Conservation (phyloP, 2,329 filamentous ascomycete species). For the Thermothelomyces thermophilus region DNA sequence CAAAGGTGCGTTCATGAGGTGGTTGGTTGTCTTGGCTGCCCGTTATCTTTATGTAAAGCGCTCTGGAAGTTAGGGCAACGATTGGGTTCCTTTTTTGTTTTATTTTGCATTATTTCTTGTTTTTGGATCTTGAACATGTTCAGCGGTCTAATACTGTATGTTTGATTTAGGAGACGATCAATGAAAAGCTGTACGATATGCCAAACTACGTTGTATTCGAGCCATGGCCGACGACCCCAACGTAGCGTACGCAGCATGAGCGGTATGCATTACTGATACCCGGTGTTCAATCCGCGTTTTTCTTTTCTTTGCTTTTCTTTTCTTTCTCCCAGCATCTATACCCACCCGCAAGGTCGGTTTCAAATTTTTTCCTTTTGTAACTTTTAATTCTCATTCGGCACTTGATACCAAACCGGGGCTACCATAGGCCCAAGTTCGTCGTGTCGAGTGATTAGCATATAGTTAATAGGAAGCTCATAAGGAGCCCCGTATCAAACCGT, state of each 20-base stretch:
- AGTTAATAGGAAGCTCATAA: no score
- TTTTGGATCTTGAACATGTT: background rate
- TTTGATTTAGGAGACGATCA: constrained; percentile 16
- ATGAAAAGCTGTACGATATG: constrained; percentile 11
- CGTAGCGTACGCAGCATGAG: no score
- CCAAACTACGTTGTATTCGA: background rate
- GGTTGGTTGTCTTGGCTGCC: constrained; percentile 38
- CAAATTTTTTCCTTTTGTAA: no score
- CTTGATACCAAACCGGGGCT: no score
- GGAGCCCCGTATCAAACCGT: no score
- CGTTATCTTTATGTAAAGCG: constrained; percentile 15
- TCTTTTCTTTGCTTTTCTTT: background rate
- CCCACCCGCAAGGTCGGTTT: no score
- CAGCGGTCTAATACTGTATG: constrained; percentile 11
- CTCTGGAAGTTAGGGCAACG: background rate
- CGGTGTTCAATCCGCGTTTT: background rate
- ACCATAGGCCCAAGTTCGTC: no score
- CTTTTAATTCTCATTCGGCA: no score
- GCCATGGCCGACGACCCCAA: no score
- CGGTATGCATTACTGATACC: background rate
- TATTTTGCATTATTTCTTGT: background rate
- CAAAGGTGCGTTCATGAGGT: constrained; percentile 47
- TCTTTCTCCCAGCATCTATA: background rate
- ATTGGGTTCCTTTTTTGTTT: background rate
- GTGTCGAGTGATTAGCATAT: no score